Evolutionary conservation across 371 early-diverging fungal species (phyloP).

Genomic region (Mucor saturninus): DNA sequence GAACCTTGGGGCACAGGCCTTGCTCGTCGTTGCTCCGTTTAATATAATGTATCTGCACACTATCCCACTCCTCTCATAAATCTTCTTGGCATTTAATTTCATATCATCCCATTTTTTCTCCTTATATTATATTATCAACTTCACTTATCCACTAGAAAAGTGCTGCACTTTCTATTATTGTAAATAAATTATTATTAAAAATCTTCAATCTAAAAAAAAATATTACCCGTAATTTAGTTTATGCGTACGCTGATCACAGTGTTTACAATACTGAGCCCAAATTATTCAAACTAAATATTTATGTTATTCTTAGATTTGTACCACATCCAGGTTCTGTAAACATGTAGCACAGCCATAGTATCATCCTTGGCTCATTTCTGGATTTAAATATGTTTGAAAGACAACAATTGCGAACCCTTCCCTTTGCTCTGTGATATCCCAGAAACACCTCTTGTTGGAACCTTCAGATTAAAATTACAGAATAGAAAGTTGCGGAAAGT

Average conservation of each 20-base stretch:
- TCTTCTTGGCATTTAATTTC: neutral
- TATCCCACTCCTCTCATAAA: constrained; percentile 19
- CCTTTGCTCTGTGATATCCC: no score
- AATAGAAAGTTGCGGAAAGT: no score
- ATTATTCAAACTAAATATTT: neutral
- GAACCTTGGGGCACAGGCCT: constrained; percentile 14
- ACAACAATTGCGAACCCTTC: no score
- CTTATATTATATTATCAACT: neutral
- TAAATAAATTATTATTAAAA: neutral
- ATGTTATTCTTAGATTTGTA: neutral
- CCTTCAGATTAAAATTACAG: no score
- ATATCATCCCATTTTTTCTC: neutral
- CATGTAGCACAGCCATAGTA: constrained; percentile 7
- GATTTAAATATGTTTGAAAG: no score
- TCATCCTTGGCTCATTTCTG: constrained; percentile 4
- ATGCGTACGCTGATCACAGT: neutral
- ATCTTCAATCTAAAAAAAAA: neutral
- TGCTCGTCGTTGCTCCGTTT: constrained; percentile 29
- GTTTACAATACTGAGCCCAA: constrained; percentile 5
- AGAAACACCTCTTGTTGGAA: no score
- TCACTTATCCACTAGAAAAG: neutral
- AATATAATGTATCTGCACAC: neutral
- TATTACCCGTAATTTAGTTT: neutral
- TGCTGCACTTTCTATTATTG: neutral
- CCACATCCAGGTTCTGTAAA: neutral